Base-by-base conservation (phyloP, 192 early-diverging fungal species). In the Hyaloraphidium curvatum region DNA sequence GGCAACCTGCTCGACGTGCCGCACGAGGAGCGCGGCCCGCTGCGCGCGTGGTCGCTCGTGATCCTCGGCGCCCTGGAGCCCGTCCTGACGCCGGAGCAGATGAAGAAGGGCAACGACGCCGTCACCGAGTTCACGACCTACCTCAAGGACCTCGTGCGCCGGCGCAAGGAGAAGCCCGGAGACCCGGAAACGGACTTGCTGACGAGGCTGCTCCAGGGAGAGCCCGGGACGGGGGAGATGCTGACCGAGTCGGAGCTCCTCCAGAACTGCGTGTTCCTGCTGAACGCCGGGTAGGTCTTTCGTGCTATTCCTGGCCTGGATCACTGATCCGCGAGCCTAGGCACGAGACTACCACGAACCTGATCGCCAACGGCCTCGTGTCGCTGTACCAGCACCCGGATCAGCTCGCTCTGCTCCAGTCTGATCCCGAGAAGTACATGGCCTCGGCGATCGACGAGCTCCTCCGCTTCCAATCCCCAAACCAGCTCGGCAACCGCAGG, bases 1-100 rank as follows among this genome's bases (percentile, higher is more conserved):
- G 43, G 43, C 4, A 48, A 48, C 23, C 43, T 48, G 7, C 43
- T 48, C 19, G 43, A 48, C 43, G 25, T 48, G 7, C 43, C 43
- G 7, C 43, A 48, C 23, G 11, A 11, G 7, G 43, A 48, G 43
- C 43, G 43, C 23, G 43, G 23, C 11, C 43, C 43, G 14, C 19
- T 48, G 14, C 43, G 43, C 43, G 17, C 14, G 43, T 48, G 43
- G 43, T 48, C 43, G 5, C 43, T 48, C 7, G 43, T 22, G 7
- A 48, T 48, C 25, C 23, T 48, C 7, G 43, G 43, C 7, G 43
- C 43, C 5, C 43, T 48, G 14, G 43, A 48, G 25, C 23, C 43
- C 7, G 25, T 7, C 5, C 43, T 48, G 7, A 48, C 43, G 7
- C 43, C 11, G 23, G 7, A 48, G 14, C 43, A 48, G 43, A 9